Evolutionary conservation across 768 basidiomycete species (phyloP), one percentile per base, ranked within the genome.

Genomic region (Cantharellus anzutake): DNA sequence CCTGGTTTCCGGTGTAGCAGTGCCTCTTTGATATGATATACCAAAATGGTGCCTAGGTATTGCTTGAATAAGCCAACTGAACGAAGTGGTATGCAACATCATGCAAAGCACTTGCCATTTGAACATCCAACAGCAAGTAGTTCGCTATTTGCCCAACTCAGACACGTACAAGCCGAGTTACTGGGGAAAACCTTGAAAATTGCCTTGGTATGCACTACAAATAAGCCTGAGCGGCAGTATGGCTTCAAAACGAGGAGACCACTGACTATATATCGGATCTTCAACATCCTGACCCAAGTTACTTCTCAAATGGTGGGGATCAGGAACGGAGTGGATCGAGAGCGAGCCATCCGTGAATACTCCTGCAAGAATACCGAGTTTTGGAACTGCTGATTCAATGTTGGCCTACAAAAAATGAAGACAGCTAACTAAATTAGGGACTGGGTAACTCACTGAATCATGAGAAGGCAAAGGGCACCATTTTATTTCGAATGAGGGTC

Each of bases 391-490:
- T 11, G 35, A 35, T 11, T 42, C 35, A 41, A 61, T 29, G 20
- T 20, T 37, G 14, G 53, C 16, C 4, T 20, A 16, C 4, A 42
- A 39, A 51, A 34, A 3, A 37, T 38, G 50, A 16, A 51, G 60
- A 14, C 11, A 35, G 11, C 52, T 11, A 14, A 35, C 34, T 11
- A 11, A 39, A 48, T 48, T 44, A 58, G 29, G 37, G 14, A 29
- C 0, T 29, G 20, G 20, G 20, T 16, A 61, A 71, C 75, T 60
- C 55, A 77, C 75, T 11, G 68, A 53, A 60, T 89, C 88, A 64
- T 88, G 79, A 16, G 84, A 80, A 0, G 92, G 91, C 38, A 91
- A 68, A 2, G 94, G 94, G 69, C 93, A 93, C 93, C 94, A 98
- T 70, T 84, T 90, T 11, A 93, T 67, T 56, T 87, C 84, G 64